These are phyloP conservation scores for Aspergillus ibericus DNA, from an alignment of 2,329 filamentous ascomycete species.

Conservation along the genomic window DNA sequence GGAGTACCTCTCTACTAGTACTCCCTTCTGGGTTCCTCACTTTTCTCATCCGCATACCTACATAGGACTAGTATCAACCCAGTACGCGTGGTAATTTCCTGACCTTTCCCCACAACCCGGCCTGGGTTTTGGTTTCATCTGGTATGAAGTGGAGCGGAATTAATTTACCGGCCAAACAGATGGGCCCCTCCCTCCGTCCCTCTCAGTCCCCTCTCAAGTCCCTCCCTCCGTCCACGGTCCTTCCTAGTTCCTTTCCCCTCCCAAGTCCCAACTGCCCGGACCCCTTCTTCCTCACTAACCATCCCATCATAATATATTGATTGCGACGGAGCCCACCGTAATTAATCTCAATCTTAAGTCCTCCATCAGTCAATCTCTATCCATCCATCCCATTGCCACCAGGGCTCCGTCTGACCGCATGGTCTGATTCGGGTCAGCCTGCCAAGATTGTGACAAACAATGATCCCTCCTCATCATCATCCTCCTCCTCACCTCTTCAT, in stretches of 20 bases:
- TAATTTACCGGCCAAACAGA: slow-evolving; percentile 4
- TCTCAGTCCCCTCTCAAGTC: background rate
- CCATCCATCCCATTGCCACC: background rate
- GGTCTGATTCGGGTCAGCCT: slow-evolving; percentile 13
- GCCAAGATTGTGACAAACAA: slow-evolving; percentile 7
- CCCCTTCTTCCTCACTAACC: too few species aligned
- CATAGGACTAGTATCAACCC: too few species aligned
- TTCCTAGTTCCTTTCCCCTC: too few species aligned
- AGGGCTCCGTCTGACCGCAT: background rate
- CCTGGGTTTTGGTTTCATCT: slow-evolving; percentile 16
- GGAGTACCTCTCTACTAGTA: too few species aligned
- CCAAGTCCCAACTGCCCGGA: too few species aligned
- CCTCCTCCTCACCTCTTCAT: too few species aligned
- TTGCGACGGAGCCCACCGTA: background rate
- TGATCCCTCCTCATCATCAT: too few species aligned
- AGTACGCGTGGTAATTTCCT: slow-evolving; percentile 7
- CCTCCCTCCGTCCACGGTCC: too few species aligned
- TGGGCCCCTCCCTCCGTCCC: background rate
- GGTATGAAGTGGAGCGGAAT: slow-evolving; percentile 12
- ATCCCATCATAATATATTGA: background rate
- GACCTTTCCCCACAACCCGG: slow-evolving; percentile 12
- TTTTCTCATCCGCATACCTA: too few species aligned
- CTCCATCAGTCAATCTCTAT: background rate
- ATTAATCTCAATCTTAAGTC: background rate
- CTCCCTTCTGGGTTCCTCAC: too few species aligned